These are phyloP conservation scores for Geum urbanum DNA, from an alignment of 306 rosid species.

Conservation along the genomic window DNA sequence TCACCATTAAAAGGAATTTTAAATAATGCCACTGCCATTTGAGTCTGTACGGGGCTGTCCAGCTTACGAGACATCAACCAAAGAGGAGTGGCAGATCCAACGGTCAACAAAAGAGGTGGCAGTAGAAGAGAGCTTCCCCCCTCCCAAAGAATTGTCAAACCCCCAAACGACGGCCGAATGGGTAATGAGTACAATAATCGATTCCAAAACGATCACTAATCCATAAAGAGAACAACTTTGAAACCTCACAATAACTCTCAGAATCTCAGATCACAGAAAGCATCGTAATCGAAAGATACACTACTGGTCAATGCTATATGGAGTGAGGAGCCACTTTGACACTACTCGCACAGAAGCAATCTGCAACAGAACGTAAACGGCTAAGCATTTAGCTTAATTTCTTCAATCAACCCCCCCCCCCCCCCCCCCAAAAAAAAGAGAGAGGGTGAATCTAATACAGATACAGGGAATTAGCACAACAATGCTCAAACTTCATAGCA, in stretches of 20 bases:
- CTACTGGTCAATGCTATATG: conserved; percentile 18
- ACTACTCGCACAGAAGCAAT: conserved; percentile 14
- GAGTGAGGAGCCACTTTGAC: conserved; percentile 34
- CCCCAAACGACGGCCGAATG: conserved; percentile 43
- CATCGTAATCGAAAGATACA: not conserved
- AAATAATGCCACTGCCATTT: conserved; percentile 81
- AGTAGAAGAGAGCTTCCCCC: conserved; percentile 51
- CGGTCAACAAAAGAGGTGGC: conserved; percentile 45
- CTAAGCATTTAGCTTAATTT: not conserved
- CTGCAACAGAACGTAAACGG: conserved; percentile 36
- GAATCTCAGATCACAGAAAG: conserved; percentile 6
- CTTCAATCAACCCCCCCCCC: not conserved
- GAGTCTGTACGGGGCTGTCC: conserved; percentile 95
- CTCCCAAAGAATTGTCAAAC: conserved; percentile 46
- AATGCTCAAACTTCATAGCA: not conserved
- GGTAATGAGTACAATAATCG: conserved; percentile 15
- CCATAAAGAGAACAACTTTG: not conserved
- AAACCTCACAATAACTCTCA: conserved; percentile 19
- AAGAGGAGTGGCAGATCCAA: conserved; percentile 11
- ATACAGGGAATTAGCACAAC: not conserved
- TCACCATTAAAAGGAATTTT: conserved; percentile 60
- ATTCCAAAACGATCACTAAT: conserved; percentile 57
- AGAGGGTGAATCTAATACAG: too few species aligned
- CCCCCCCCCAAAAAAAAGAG: too few species aligned
- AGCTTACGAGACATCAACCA: conserved; percentile 68